These are phyloP conservation scores for Eremochloa ophiuroides DNA, from an alignment of 176 grass and related monocot species.

Conservation along the genomic window DNA sequence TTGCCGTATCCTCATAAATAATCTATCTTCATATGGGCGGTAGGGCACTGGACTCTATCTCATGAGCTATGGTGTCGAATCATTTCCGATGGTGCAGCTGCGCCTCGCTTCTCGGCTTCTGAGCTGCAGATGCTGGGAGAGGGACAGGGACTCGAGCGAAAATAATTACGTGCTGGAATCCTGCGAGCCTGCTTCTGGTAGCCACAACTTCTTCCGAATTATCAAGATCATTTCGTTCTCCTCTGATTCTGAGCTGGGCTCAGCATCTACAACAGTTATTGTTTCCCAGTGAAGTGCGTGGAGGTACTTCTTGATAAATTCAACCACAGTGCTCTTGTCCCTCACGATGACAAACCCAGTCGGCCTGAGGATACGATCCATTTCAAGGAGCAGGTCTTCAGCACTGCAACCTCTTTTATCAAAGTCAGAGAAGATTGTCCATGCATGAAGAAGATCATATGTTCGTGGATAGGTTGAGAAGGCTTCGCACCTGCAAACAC, in stretches of 20 bases:
- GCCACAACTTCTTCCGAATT: conserved; percentile 82
- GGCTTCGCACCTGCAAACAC: conserved; percentile 79
- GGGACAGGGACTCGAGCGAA: conserved; percentile 16
- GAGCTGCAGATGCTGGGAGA: conserved; percentile 27
- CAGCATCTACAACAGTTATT: conserved; percentile 56
- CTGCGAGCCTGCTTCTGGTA: conserved; percentile 35
- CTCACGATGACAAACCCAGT: conserved; percentile 85
- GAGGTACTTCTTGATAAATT: conserved; percentile 84
- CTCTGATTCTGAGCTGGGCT: conserved; percentile 61
- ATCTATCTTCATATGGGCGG: conserved; percentile 37
- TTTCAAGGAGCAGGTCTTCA: conserved; percentile 94
- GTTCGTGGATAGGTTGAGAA: conserved; percentile 99
- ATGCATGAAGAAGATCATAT: conserved; percentile 95
- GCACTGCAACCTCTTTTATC: conserved; percentile 93
- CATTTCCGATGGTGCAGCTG: conserved; percentile 27
- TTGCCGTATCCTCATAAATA: conserved; percentile 37
- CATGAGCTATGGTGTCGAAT: conserved; percentile 2
- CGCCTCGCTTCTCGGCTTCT: conserved; percentile 36
- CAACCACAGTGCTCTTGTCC: conserved; percentile 64
- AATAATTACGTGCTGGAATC: conserved; percentile 42
- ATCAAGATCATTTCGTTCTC: conserved; percentile 74
- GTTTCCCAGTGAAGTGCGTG: conserved; percentile 75
- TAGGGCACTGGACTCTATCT: conserved; percentile 20
- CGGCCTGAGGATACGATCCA: conserved; percentile 83
- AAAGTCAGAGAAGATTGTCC: conserved; percentile 89